Percentiles rank a stretch among this genome's conserved stretches.
These are phyloP conservation scores for Fusarium xylarioides DNA, from an alignment of 2,329 filamentous ascomycete genomes.

Conservation along the genomic window DNA sequence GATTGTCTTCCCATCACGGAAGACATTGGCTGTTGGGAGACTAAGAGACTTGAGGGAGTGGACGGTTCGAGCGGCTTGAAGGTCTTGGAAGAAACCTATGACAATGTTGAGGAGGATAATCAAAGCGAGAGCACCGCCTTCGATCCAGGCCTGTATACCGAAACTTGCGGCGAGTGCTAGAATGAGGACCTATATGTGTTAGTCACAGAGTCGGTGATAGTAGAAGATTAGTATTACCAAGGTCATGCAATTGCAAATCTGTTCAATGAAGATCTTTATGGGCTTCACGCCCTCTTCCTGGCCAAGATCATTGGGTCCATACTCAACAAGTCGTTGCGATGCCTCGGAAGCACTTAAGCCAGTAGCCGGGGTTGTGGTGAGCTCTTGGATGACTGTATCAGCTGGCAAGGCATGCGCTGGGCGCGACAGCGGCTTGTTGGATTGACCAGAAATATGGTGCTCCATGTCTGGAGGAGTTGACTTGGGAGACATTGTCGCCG, in stretches of 20 bases:
- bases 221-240: constrained; percentile 53
- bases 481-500: not conserved
- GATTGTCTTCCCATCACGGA: constrained; percentile 26
- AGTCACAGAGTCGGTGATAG: not conserved
- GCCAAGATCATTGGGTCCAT: constrained; percentile 71
- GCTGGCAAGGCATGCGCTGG: constrained; percentile 71
- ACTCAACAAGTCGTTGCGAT: constrained; percentile 61
- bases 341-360: constrained; percentile 67
- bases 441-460: constrained; percentile 50
- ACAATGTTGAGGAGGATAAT: constrained; percentile 68
- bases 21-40: constrained; percentile 31
- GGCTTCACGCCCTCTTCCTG: constrained; percentile 67
- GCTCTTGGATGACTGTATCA: constrained; percentile 62
- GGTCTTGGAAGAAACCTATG: constrained; percentile 58
- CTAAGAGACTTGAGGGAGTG: constrained; percentile 55
- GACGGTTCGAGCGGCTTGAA: constrained; percentile 58
- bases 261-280: constrained; percentile 69
- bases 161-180: constrained; percentile 65
- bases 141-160: constrained; percentile 66
- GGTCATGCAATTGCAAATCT: constrained; percentile 76
- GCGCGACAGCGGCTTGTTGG: constrained; percentile 62
- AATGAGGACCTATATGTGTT: constrained; percentile 55
- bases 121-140: constrained; percentile 65
- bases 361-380: constrained; percentile 63
- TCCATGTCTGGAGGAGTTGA: not conserved